These are phyloP conservation scores for Pseudopyricularia cyperi DNA, from an alignment of 2,329 filamentous ascomycete genomes.

Conservation along the genomic window DNA sequence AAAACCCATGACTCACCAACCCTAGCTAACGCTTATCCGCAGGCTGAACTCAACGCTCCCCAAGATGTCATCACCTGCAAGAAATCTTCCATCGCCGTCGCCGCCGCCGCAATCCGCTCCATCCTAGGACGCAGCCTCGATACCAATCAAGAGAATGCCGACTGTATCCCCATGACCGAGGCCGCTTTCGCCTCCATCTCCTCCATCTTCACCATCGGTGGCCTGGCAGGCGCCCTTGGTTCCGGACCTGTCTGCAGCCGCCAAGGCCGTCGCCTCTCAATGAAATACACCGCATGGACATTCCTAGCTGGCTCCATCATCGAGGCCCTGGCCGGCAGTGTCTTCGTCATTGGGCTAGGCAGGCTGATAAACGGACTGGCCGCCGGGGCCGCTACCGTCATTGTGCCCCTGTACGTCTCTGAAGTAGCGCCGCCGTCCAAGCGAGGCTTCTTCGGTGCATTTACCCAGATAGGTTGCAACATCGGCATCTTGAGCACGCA, in stretches of 20 bases:
- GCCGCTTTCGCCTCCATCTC: conserved; percentile 75
- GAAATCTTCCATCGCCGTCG: conserved; percentile 29
- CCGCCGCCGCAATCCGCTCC: conserved; percentile 22
- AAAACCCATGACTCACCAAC: conserved; percentile 2
- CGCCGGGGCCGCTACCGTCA: conserved; percentile 79
- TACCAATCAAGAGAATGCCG: conserved; percentile 19
- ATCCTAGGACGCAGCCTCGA: neutral
- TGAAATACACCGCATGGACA: conserved; percentile 65
- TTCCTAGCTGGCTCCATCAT: conserved; percentile 65
- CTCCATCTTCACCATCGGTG: conserved; percentile 84
- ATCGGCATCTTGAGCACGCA: conserved; percentile 78
- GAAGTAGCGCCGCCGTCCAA: conserved; percentile 69
- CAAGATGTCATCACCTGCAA: conserved; percentile 87
- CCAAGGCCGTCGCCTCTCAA: conserved; percentile 61
- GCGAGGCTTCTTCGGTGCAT: conserved; percentile 66
- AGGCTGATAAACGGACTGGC: conserved; percentile 71
- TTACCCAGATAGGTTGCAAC: conserved; percentile 92
- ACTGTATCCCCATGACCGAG: conserved; percentile 82
- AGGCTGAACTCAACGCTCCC: conserved; percentile 92
- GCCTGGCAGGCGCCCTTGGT: conserved; percentile 67
- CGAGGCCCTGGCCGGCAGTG: conserved; percentile 58
- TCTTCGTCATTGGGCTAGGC: conserved; percentile 57
- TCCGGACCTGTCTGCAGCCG: conserved; percentile 68
- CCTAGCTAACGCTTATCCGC: too few relatives aligned
- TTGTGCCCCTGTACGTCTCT: conserved; percentile 88